Evolutionary conservation across 2,329 filamentous ascomycete genomes (phyloP).

Genomic region (Fusarium succisae): DNA sequence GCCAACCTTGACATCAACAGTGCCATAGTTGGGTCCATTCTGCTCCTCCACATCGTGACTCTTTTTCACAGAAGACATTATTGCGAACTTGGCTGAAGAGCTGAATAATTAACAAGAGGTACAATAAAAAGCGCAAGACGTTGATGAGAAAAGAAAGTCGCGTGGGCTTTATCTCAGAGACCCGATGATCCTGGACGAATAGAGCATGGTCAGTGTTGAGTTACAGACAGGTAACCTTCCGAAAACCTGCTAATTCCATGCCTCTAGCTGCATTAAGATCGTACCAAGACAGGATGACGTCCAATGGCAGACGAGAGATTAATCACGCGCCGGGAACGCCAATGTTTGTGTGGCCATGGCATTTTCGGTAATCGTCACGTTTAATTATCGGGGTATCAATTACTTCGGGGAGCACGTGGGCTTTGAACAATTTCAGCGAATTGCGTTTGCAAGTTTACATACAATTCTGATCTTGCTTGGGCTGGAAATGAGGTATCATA

Average conservation of each 20-base stretch:
- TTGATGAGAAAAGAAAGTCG: background rate
- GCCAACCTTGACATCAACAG: background rate
- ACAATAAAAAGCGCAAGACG: background rate
- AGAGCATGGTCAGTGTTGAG: background rate
- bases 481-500: background rate
- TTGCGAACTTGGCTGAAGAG: fast-evolving
- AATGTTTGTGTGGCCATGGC: background rate
- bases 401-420: background rate
- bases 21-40: background rate
- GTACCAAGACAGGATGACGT: background rate
- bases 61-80: background rate
- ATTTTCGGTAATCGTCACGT: background rate
- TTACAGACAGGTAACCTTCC: background rate
- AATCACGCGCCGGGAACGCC: background rate
- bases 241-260: background rate
- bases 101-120: too few relatives aligned
- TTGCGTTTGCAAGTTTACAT: background rate
- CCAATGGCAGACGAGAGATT: background rate
- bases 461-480: too few relatives aligned
- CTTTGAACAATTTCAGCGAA: background rate
- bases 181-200: background rate
- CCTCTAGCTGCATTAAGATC: background rate
- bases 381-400: background rate
- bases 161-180: background rate
- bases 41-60: background rate